Percentiles rank a stretch among this genome's conserved stretches.
These are phyloP conservation scores for Penicillium steckii DNA, from an alignment of 495 filamentous ascomycete genomes.

Conservation along the genomic window DNA sequence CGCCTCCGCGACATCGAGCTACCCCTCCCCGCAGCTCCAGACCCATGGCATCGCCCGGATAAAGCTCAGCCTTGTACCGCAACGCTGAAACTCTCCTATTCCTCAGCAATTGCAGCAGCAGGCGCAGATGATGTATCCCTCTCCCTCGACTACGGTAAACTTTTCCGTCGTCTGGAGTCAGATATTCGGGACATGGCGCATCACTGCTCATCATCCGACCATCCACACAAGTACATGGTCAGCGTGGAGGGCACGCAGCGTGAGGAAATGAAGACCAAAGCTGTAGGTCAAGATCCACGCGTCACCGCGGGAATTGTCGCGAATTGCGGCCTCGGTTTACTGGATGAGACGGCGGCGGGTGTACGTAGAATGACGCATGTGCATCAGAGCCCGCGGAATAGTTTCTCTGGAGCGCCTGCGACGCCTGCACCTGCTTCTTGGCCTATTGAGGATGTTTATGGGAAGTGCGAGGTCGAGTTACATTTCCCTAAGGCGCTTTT, in stretches of 20 bases:
- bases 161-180: constrained; percentile 44
- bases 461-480: constrained; percentile 40
- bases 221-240: constrained; percentile 25
- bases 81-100: constrained; percentile 44
- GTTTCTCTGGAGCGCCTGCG: constrained; percentile 22
- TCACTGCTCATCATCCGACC: constrained; percentile 15
- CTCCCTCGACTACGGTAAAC: constrained; percentile 48
- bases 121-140: constrained; percentile 45
- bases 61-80: constrained; percentile 48
- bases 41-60: constrained; percentile 45
- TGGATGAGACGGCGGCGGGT: constrained; percentile 45
- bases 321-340: constrained; percentile 35
- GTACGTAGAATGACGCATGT: constrained; percentile 40
- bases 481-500: constrained; percentile 44
- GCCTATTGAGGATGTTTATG: constrained; percentile 34
- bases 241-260: constrained; percentile 33
- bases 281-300: constrained; percentile 35
- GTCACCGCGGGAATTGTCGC: constrained; percentile 40
- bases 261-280: constrained; percentile 31
- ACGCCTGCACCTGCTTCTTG: constrained; percentile 6
- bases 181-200: constrained; percentile 35
- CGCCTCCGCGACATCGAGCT: constrained; percentile 43
- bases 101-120: constrained; percentile 41
- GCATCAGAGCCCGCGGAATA: constrained; percentile 29
- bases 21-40: constrained; percentile 42